Evolutionary conservation across 2,329 filamentous ascomycete genomes (phyloP).

Genomic region (Calcarisporium arbuscula): DNA sequence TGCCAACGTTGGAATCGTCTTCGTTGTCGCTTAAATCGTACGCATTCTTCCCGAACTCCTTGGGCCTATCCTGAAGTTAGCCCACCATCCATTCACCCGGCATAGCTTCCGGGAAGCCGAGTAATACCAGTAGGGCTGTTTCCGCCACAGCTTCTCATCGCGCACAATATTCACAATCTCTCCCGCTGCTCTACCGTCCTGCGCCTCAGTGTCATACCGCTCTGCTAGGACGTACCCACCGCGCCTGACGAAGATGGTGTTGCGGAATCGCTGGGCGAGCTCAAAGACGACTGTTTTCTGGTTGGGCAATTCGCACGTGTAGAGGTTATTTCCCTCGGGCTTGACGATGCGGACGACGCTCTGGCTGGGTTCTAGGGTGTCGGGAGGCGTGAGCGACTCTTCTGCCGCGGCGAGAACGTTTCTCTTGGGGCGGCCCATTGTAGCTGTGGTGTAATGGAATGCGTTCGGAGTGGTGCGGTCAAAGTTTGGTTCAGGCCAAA

Average conservation of each 20-base stretch:
- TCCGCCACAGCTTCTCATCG: slow-evolving; percentile 88
- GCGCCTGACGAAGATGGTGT: slow-evolving; percentile 88
- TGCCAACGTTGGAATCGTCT: slow-evolving; percentile 73
- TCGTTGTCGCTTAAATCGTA: slow-evolving; percentile 60
- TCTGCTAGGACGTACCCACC: slow-evolving; percentile 85
- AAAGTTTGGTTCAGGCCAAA: slow-evolving; percentile 5
- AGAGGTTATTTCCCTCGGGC: slow-evolving; percentile 84
- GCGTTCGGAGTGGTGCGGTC: neutral
- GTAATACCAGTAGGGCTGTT: slow-evolving; percentile 75
- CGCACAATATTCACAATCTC: slow-evolving; percentile 91
- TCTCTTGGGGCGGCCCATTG: slow-evolving; percentile 54
- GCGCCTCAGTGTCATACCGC: slow-evolving; percentile 52
- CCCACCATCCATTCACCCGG: neutral
- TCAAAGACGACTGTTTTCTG: slow-evolving; percentile 66
- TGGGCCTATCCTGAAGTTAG: slow-evolving; percentile 51
- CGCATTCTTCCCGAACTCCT: slow-evolving; percentile 65
- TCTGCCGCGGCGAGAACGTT: slow-evolving; percentile 72
- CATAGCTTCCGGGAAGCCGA: neutral
- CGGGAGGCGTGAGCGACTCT: slow-evolving; percentile 56
- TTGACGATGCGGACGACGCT: slow-evolving; percentile 72
- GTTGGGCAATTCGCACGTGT: slow-evolving; percentile 67
- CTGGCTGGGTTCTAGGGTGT: slow-evolving; percentile 53
- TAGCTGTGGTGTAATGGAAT: too few relatives aligned
- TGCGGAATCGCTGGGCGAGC: slow-evolving; percentile 78
- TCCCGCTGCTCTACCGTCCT: slow-evolving; percentile 73